Evolutionary conservation across 164 flowering plant genomes (phyloP), one percentile per base, ranked within the genome.

Genomic region (Vitis rotundifolia): DNA sequence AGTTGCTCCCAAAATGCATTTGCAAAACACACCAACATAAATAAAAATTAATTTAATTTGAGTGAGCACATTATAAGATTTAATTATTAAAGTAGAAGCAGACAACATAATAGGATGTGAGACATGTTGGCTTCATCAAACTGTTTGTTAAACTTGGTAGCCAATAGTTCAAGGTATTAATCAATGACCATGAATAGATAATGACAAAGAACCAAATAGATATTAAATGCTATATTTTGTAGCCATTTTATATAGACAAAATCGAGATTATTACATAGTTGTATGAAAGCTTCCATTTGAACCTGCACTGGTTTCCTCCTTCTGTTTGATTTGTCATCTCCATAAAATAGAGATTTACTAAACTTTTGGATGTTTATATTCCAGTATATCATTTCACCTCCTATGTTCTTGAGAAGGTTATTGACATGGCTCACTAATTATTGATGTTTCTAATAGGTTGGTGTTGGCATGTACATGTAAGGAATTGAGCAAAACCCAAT

Each of bases 381-480:
- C 22, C 1, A 19, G 22, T 19, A 19, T 19, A 19, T 19, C 22
- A 19, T 19, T 19, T 19, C 22, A 19, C 1, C 22, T 19, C 22
- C 22, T 19, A 19, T 19, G 22, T 19, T 19, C 22, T 19, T 19
- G 22, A 19, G 22, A 1, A 19, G 0, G 22, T 1, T 19, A 19
- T 1, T 19, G 22, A 19, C 22, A 19, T 19, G 22, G 1, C 22
- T 51, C 49, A 16, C 60, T 66, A 49, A 59, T 2, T 49, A 16
- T 14, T 31, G 16, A 37, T 64, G 50, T 50, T 22, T 63, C 63
- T 7, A 50, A 31, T 73, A 94, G 99, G 89, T 95, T 78, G 99
- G 99, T 76, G 98, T 95, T 78, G 99, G 99, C 72, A 89, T 90
- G 93, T 95, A 98, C 87, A 92, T 95, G 99, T 97, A 94, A 81